Evolutionary conservation across 2,329 filamentous ascomycete genomes (phyloP).

Genomic region (Hysterium pulicare): DNA sequence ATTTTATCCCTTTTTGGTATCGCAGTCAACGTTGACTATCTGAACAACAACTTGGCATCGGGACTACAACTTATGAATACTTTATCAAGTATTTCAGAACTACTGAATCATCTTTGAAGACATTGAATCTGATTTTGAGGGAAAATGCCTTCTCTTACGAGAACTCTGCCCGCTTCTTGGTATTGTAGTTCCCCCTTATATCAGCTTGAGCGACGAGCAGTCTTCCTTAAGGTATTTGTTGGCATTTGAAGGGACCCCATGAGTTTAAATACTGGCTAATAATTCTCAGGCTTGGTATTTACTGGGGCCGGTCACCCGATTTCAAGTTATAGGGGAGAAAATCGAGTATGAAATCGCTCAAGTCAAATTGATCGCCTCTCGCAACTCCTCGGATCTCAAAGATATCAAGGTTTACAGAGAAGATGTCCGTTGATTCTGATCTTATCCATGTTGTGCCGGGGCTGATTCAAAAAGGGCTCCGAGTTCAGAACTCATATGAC

Average conservation of each 20-base stretch:
- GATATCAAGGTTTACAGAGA: constrained; percentile 41
- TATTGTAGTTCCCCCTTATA: constrained; percentile 49
- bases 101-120: no score
- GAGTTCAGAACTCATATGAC: constrained; percentile 43
- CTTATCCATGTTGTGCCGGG: not conserved
- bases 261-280: constrained; percentile 1
- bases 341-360: constrained; percentile 52
- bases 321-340: constrained; percentile 39
- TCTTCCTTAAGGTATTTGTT: constrained; percentile 45
- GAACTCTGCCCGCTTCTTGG: constrained; percentile 53
- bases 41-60: no score
- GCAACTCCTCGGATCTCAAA: constrained; percentile 29
- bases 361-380: constrained; percentile 39
- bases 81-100: no score
- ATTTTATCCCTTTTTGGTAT: constrained; percentile 1
- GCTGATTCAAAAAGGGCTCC: constrained; percentile 20
- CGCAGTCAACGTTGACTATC: no score
- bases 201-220: constrained; percentile 48
- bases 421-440: constrained; percentile 27
- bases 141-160: constrained; percentile 21
- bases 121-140: no score
- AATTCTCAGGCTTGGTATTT: constrained; percentile 49
- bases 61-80: no score
- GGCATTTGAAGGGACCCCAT: no score
- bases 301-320: constrained; percentile 51